Conservation (phyloP, 306 rosid genomes). For the Arachis hypogaea region DNA sequence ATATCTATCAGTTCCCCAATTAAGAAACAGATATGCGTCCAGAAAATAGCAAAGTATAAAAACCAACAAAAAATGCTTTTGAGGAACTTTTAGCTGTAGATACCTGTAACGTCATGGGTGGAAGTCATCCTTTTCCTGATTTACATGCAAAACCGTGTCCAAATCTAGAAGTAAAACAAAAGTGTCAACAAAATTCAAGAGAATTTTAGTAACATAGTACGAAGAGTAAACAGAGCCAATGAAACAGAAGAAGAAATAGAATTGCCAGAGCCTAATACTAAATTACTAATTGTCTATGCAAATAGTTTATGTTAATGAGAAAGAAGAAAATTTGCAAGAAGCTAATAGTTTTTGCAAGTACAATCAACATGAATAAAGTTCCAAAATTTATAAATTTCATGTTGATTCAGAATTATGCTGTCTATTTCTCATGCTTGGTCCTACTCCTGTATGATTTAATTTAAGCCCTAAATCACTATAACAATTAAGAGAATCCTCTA, state of each 20-base stretch:
- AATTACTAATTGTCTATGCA: not conserved
- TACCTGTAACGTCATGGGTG: slow-evolving; percentile 48
- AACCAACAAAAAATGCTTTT: not conserved
- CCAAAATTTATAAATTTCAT: not conserved
- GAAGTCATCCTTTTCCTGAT: slow-evolving; percentile 49
- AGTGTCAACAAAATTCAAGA: slow-evolving; percentile 34
- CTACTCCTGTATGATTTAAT: too few species aligned
- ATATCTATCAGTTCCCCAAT: too few species aligned
- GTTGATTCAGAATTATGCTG: not conserved
- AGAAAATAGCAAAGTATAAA: too few species aligned
- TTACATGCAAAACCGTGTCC: slow-evolving; percentile 36
- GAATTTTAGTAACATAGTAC: slow-evolving; percentile 23
- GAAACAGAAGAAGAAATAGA: not conserved
- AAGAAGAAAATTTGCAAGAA: not conserved
- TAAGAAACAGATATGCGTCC: too few species aligned
- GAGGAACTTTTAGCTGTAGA: slow-evolving; percentile 1
- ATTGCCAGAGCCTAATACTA: too few species aligned
- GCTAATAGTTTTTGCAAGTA: not conserved
- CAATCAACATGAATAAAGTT: not conserved
- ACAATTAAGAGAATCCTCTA: not conserved
- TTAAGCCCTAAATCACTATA: not conserved
- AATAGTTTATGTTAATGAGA: not conserved
- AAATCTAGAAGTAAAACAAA: slow-evolving; percentile 47
- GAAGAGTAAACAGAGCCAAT: slow-evolving; percentile 10
- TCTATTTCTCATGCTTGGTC: too few species aligned